These are phyloP conservation scores for Penstemon newberryi DNA, from an alignment of 257 asterid genomes.

Conservation along the genomic window DNA sequence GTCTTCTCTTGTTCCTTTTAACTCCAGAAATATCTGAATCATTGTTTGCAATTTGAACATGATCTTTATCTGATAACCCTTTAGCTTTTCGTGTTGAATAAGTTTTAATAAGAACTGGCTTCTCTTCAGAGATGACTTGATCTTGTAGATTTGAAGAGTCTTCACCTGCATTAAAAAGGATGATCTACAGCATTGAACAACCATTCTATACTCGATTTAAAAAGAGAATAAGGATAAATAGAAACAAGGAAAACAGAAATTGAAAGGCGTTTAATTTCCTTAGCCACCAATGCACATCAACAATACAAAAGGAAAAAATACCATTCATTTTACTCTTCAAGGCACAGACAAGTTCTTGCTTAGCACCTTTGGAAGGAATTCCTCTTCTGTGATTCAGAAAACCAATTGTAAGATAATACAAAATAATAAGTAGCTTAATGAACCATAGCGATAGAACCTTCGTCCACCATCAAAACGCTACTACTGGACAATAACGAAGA, in stretches of 20 bases:
- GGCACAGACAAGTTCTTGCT: constrained; percentile 51
- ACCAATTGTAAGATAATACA: background rate
- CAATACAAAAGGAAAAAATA: constrained; percentile 26
- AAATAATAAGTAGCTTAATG: background rate
- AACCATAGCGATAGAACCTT: background rate
- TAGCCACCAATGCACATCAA: constrained; percentile 8
- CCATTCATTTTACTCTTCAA: constrained; percentile 58
- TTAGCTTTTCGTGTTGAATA: constrained; percentile 40
- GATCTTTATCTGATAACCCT: constrained; percentile 33
- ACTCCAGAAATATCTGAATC: constrained; percentile 35
- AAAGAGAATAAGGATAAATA: constrained; percentile 1
- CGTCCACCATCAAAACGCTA: too few relatives aligned
- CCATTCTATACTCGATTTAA: constrained; percentile 5
- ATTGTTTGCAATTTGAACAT: constrained; percentile 10
- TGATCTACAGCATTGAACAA: constrained; percentile 9
- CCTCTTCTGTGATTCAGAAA: constrained; percentile 45
- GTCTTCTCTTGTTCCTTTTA: constrained; percentile 44
- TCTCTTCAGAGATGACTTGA: constrained; percentile 34
- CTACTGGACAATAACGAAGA: background rate
- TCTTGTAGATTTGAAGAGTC: constrained; percentile 30
- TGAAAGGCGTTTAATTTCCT: background rate
- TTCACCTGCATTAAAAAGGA: constrained; percentile 35
- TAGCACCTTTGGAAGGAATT: constrained; percentile 56
- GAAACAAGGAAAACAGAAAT: background rate
- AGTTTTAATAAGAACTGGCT: constrained; percentile 25